Conservation (phyloP, 768 basidiomycete species). For the Candolleomyces aberdarensis region DNA sequence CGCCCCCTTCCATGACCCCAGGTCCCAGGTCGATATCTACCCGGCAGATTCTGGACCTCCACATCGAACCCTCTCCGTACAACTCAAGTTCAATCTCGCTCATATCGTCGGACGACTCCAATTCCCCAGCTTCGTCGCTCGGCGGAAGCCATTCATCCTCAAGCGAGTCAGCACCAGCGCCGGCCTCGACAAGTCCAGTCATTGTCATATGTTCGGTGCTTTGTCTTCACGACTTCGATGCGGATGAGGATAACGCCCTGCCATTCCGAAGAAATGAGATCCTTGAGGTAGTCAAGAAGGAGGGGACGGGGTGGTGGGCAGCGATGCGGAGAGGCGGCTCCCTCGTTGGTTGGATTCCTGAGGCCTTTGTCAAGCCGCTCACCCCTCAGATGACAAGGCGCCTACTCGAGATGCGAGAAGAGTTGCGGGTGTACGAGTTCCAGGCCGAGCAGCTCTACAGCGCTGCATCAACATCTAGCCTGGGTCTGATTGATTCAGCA, state of each 20-base stretch:
- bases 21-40: conserved; percentile 29
- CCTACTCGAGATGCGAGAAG: conserved; percentile 40
- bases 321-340: conserved; percentile 55
- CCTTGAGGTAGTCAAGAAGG: conserved; percentile 62
- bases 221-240: conserved; percentile 66
- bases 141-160: conserved; percentile 18
- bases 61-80: conserved; percentile 34
- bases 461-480: conserved; percentile 31
- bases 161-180: conserved; percentile 25
- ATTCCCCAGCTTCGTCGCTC: conserved; percentile 29
- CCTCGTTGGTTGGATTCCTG: conserved; percentile 73
- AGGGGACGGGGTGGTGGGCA: conserved; percentile 81
- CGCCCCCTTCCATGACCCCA: conserved; percentile 20
- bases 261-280: conserved; percentile 66
- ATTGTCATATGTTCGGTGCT: conserved; percentile 49
- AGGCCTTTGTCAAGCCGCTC: conserved; percentile 61
- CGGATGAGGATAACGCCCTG: conserved; percentile 59
- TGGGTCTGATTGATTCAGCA: conserved; percentile 22
- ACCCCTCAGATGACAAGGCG: conserved; percentile 48
- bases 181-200: conserved; percentile 21
- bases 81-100: conserved; percentile 19
- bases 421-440: conserved; percentile 44
- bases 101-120: conserved; percentile 25
- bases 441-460: conserved; percentile 44
- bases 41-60: conserved; percentile 40